phyloP scores from a whole-genome alignment of 495 filamentous ascomycete genomes.

The Tricharina praecox region DNA sequence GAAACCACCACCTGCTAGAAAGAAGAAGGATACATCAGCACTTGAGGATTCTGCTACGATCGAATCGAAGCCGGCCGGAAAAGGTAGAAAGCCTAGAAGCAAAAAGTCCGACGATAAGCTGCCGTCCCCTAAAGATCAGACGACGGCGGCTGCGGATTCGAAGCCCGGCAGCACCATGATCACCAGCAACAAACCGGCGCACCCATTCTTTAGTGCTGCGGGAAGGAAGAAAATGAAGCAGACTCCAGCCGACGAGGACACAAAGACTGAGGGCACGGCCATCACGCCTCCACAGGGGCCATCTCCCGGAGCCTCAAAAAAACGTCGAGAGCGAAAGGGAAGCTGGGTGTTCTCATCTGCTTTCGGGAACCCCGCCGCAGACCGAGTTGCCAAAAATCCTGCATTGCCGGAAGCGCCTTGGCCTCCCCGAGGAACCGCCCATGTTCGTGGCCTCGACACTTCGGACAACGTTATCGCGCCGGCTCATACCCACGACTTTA shows the following conservation, averaged over 20 bases:
- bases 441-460: slow-evolving; percentile 34
- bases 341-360: slow-evolving; percentile 3
- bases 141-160: neutral
- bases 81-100: slow-evolving; percentile 26
- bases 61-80: neutral
- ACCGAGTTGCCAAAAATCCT: slow-evolving; percentile 37
- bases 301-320: slow-evolving; percentile 8
- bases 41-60: neutral
- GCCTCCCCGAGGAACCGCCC: slow-evolving; percentile 48
- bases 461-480: neutral
- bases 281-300: neutral
- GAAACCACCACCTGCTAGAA: neutral
- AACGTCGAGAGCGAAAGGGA: neutral
- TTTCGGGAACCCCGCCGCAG: slow-evolving; percentile 16
- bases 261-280: neutral
- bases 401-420: slow-evolving; percentile 48
- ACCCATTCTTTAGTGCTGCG: slow-evolving; percentile 54
- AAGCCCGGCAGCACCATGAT: slow-evolving; percentile 19
- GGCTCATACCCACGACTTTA: neutral
- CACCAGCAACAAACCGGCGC: slow-evolving; percentile 42
- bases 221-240: slow-evolving; percentile 16
- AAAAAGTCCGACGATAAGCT: slow-evolving; percentile 7
- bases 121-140: neutral
- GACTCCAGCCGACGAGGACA: neutral
- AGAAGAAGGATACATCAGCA: slow-evolving; percentile 1